Evolutionary conservation across 2,329 filamentous ascomycete species (phyloP).

Genomic region (Leptographium radiaticola): DNA sequence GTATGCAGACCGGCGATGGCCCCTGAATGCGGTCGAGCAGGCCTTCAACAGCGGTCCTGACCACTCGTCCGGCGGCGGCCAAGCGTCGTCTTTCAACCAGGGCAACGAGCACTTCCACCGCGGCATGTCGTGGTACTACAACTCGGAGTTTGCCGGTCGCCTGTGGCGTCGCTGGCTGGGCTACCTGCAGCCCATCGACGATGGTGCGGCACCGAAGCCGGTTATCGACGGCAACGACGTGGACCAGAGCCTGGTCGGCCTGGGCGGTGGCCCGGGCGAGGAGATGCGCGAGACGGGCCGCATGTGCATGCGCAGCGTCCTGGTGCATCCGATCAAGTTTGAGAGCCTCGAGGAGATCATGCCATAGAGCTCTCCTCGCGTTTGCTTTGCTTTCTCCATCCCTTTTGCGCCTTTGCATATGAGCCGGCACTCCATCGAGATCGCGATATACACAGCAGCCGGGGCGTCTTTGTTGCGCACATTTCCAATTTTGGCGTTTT

Average conservation of each 20-base stretch:
- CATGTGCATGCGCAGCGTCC: constrained; percentile 67
- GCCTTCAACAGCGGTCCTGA: constrained; percentile 69
- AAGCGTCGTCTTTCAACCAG: constrained; percentile 46
- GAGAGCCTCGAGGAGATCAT: constrained; percentile 24
- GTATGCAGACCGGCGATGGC: constrained; percentile 66
- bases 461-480: not conserved
- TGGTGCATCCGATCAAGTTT: constrained; percentile 71
- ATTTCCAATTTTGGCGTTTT: not conserved
- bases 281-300: constrained; percentile 44
- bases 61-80: constrained; percentile 48
- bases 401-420: not conserved
- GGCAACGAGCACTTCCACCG: constrained; percentile 72
- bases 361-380: not conserved
- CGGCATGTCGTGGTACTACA: constrained; percentile 76
- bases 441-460: not conserved
- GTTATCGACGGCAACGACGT: constrained; percentile 30
- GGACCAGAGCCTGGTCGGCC: not conserved
- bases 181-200: constrained; percentile 29
- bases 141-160: constrained; percentile 62
- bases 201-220: constrained; percentile 2
- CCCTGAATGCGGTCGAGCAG: constrained; percentile 52
- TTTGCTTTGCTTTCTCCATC: not conserved
- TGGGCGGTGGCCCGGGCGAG: constrained; percentile 30
- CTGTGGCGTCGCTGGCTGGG: constrained; percentile 70
- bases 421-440: too few relatives aligned